These are phyloP conservation scores for Vaccinium corymbosum DNA, from an alignment of 148 eudicot species.

Conservation along the genomic window DNA sequence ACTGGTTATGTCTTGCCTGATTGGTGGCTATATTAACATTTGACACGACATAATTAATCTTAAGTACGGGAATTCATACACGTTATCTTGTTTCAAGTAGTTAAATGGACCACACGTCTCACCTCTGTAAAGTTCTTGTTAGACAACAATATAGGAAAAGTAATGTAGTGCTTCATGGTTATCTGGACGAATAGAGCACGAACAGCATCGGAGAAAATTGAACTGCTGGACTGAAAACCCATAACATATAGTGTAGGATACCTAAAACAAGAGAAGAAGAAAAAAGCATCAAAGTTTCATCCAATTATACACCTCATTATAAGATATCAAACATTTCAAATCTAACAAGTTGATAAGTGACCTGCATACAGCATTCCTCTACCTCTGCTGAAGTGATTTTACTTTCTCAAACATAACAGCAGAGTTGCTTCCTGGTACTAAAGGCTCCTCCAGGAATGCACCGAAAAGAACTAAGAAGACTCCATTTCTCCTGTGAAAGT, in stretches of 20 bases:
- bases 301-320: background rate
- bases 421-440: conserved; percentile 24
- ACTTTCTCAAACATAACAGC: conserved; percentile 48
- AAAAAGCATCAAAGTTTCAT: background rate
- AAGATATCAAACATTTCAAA: background rate
- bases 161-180: conserved; percentile 59
- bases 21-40: background rate
- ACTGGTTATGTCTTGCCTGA: background rate
- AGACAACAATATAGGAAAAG: conserved; percentile 69
- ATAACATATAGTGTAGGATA: conserved; percentile 63
- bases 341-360: conserved; percentile 18
- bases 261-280: conserved; percentile 36
- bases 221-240: conserved; percentile 54
- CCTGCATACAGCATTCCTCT: conserved; percentile 22
- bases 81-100: background rate
- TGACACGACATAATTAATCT: background rate
- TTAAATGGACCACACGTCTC: background rate
- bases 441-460: conserved; percentile 41
- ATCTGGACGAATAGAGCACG: conserved; percentile 29
- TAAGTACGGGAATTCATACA: background rate
- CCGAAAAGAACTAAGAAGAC: conserved; percentile 56
- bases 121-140: conserved; percentile 67
- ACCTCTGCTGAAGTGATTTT: conserved; percentile 89
- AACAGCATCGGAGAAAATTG: conserved; percentile 31
- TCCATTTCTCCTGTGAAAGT: conserved; percentile 35